Percentiles rank a stretch among this genome's conserved stretches.
Evolutionary conservation across 805 yeast genomes (phyloP).

Genomic region (Starmerella ratchasimensis): DNA sequence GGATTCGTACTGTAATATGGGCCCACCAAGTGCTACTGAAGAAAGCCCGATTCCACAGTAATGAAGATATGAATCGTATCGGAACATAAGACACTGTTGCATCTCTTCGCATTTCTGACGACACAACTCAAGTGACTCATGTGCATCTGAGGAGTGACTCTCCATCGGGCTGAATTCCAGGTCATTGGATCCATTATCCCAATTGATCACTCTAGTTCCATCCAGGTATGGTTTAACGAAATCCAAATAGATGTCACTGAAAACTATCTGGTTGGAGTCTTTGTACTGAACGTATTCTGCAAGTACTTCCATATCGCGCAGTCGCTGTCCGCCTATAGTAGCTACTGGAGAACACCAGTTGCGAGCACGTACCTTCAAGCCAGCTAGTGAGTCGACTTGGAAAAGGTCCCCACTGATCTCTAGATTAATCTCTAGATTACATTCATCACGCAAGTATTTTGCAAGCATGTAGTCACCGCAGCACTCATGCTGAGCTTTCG

Average conservation of each 20-base stretch:
- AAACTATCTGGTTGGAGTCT: slow-evolving; percentile 10
- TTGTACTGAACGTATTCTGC: slow-evolving; percentile 19
- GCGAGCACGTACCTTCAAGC: slow-evolving; percentile 12
- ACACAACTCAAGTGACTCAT: slow-evolving; percentile 18
- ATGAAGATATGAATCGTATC: slow-evolving; percentile 19
- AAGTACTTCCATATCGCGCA: slow-evolving; percentile 18
- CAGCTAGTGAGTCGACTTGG: slow-evolving; percentile 21
- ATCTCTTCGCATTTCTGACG: slow-evolving; percentile 16
- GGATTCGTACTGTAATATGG: slow-evolving; percentile 17
- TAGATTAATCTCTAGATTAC: slow-evolving; percentile 11
- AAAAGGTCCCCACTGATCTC: slow-evolving; percentile 16
- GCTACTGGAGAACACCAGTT: slow-evolving; percentile 23
- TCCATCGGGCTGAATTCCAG: slow-evolving; percentile 11
- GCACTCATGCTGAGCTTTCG: slow-evolving; percentile 13
- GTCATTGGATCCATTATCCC: slow-evolving; percentile 23
- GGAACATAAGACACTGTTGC: slow-evolving; percentile 20
- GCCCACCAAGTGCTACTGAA: slow-evolving; percentile 22
- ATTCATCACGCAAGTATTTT: slow-evolving; percentile 11
- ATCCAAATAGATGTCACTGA: slow-evolving; percentile 22
- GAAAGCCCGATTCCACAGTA: slow-evolving; percentile 24
- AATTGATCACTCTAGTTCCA: slow-evolving; percentile 16
- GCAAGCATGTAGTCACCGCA: slow-evolving; percentile 24
- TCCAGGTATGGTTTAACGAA: slow-evolving; percentile 20
- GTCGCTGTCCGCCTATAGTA: slow-evolving; percentile 18
- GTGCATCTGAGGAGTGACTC: slow-evolving; percentile 11